Base-by-base conservation (phyloP, 139 green algal species). In the Coelastrella sp. region DNA sequence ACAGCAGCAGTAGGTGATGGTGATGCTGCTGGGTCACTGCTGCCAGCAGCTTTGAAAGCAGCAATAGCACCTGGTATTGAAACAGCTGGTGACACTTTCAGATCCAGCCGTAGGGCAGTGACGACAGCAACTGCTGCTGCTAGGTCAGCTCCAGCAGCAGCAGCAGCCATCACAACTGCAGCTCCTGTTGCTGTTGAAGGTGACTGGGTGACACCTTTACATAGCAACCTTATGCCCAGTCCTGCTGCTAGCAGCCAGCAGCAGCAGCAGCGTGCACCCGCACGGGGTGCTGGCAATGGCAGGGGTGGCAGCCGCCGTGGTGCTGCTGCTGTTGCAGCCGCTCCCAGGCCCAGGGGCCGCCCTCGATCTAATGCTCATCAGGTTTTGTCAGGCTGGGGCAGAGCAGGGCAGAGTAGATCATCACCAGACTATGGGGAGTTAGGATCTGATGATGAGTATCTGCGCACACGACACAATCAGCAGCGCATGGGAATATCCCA, bases 31-130 rank as follows among this genome's bases (percentile, higher is more conserved):
- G 32, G 58, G 23, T 22, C 74, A 32, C 22, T 59, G 23, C 32
- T 59, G 80, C 59, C 79, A 85, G 79, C 79, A 83, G 22, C 54
- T 58, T 19, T n/a, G 57, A 58, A 58, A 86, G 80, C 80, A 75
- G 60, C 80, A 23, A 14, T 58, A 73, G 60, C 59, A 22, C 32
- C 32, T 47, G 32, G 32, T 47, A 47, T 47, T 47, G 32, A 47
- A 47, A 47, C 32, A 47, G 32, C 11, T 57, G n/a, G 80, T n/a
- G 19, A 74, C 73, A 22, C 80, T 74, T 7, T 7, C 59, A 17
- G 74, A 5, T 19, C n/a, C 74, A 80, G 23, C 13, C 13, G n/a
- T 10, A 78, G 73, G 20, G 6, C 11, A 54, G 16, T 32, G 73
- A 32, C 11, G 7, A 22, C 74, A 80, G 74, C 74, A 80, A 22